These are phyloP conservation scores for Fusarium pininemorale DNA, from an alignment of 2,329 filamentous ascomycete genomes.

Conservation along the genomic window DNA sequence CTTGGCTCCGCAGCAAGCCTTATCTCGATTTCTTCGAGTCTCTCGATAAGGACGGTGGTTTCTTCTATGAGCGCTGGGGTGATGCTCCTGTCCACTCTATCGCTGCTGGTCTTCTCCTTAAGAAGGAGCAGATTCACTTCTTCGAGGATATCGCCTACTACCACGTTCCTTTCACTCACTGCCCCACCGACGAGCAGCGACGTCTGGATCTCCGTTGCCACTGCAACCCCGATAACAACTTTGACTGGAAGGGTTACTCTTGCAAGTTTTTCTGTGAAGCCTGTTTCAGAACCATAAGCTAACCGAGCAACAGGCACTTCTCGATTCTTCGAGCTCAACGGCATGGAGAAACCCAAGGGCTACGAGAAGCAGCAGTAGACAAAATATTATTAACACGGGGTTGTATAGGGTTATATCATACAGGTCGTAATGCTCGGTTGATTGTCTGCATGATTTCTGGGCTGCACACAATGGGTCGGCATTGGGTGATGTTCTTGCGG, in stretches of 20 bases:
- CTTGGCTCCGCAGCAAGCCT: constrained; percentile 89
- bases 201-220: constrained; percentile 88
- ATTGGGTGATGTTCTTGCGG: constrained; percentile 33
- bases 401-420: constrained; percentile 30
- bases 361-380: constrained; percentile 75
- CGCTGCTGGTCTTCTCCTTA: constrained; percentile 83
- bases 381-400: background rate
- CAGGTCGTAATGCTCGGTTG: constrained; percentile 36
- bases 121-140: constrained; percentile 96
- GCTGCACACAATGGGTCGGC: constrained; percentile 32
- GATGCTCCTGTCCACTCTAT: constrained; percentile 99
- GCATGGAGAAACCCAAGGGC: constrained; percentile 82
- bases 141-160: constrained; percentile 99
- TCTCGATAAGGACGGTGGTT: constrained; percentile 90
- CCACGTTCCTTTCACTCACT: constrained; percentile 97
- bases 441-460: constrained; percentile 32
- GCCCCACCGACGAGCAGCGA: constrained; percentile 87
- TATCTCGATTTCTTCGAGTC: constrained; percentile 92
- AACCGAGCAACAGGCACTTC: constrained; percentile 63
- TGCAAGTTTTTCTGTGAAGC: constrained; percentile 66
- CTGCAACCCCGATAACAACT: constrained; percentile 96
- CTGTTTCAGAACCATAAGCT: background rate
- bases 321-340: constrained; percentile 85
- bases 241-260: constrained; percentile 99
- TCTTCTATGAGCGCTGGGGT: constrained; percentile 99